Evolutionary conservation across 2,329 filamentous ascomycete species (phyloP).

Genomic region (Podosphaera fusca): DNA sequence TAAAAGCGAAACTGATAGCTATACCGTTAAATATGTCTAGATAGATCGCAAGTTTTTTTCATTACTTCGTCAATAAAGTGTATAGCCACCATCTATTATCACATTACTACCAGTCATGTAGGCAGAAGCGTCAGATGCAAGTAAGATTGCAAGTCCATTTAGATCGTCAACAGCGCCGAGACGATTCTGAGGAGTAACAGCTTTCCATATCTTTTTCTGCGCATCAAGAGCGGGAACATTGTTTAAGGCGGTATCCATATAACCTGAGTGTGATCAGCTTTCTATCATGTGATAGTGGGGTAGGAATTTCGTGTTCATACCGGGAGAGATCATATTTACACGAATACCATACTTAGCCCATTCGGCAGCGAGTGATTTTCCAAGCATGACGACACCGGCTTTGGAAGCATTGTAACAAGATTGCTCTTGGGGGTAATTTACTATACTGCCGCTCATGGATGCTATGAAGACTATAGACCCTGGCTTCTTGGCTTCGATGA

Average conservation of each 20-base stretch:
- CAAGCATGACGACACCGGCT: constrained; percentile 55
- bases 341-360: constrained; percentile 65
- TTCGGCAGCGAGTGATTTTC: constrained; percentile 61
- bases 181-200: constrained; percentile 48
- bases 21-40: too few species aligned
- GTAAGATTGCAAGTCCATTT: constrained; percentile 55
- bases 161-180: constrained; percentile 53
- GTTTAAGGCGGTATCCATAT: constrained; percentile 72
- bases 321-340: constrained; percentile 66
- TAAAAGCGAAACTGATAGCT: too few species aligned
- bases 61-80: constrained; percentile 10
- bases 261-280: constrained; percentile 20
- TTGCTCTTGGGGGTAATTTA: constrained; percentile 74
- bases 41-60: too few species aligned
- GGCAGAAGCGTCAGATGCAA: constrained; percentile 45
- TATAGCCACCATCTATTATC: constrained; percentile 16
- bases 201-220: constrained; percentile 64
- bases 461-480: constrained; percentile 56
- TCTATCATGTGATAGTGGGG: not conserved
- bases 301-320: constrained; percentile 1
- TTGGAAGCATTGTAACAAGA: constrained; percentile 68
- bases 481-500: constrained; percentile 49
- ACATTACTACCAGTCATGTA: constrained; percentile 61
- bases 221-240: constrained; percentile 54
- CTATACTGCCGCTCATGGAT: constrained; percentile 62